phyloP scores from a whole-genome alignment of 257 asterid genomes.

The Echium plantagineum region DNA sequence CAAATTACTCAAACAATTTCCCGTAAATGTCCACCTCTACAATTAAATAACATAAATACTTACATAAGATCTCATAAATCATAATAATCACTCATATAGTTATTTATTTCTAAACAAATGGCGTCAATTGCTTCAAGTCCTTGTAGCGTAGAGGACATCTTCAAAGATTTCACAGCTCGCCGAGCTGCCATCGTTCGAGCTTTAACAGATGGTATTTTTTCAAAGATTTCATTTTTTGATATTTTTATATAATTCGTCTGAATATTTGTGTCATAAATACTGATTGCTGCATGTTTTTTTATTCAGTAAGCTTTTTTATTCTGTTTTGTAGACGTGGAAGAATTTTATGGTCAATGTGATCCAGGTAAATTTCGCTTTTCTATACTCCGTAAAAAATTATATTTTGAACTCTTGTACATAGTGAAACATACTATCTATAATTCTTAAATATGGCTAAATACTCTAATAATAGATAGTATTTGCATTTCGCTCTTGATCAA shows the following conservation, averaged over 20 bases:
- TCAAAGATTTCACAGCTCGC: constrained; percentile 83
- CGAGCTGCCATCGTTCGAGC: constrained; percentile 85
- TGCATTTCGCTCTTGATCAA: no score
- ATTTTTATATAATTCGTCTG: no score
- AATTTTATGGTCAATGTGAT: constrained; percentile 78
- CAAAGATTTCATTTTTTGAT: background rate
- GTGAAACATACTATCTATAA: no score
- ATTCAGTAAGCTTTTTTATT: background rate
- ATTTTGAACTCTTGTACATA: no score
- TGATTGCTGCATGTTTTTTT: background rate
- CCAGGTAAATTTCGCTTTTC: constrained; percentile 86
- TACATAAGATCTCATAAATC: background rate
- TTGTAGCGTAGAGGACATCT: constrained; percentile 90
- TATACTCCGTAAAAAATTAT: no score
- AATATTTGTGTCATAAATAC: background rate
- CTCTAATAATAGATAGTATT: no score
- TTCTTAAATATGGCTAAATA: no score
- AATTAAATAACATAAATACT: background rate
- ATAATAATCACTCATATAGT: no score
- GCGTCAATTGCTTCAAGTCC: constrained; percentile 78
- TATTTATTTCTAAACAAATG: constrained; percentile 24
- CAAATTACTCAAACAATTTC: no score
- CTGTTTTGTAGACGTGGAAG: constrained; percentile 70
- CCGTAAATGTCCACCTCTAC: no score
- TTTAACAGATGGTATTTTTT: constrained; percentile 51